Conservation (phyloP, 148 eudicot genomes). For the Salicornia ramosissima region DNA sequence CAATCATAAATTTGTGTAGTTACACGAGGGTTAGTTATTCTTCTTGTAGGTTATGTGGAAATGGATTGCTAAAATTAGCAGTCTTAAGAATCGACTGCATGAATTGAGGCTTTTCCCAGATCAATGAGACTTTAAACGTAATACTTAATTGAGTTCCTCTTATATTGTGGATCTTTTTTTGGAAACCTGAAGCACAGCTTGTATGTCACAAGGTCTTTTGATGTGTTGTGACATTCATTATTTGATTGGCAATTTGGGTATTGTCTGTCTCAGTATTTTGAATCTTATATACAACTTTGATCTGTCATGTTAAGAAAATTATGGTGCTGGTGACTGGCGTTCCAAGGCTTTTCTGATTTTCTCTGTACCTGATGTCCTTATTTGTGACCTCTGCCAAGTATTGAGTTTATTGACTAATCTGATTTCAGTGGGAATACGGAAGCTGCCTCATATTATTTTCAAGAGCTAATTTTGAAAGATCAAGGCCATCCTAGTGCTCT, state of each 20-base stretch:
- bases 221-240: neutral
- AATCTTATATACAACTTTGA: neutral
- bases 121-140: neutral
- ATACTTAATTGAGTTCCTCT: neutral
- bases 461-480: conserved; percentile 76
- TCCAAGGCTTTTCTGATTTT: conserved; percentile 3
- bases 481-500: conserved; percentile 89
- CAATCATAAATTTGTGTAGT: neutral
- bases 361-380: conserved; percentile 11
- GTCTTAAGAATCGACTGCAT: neutral
- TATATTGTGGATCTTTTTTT: neutral
- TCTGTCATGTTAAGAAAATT: neutral
- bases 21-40: neutral
- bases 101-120: neutral
- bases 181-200: no score
- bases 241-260: neutral
- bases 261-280: neutral
- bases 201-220: neutral
- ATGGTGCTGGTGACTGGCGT: neutral
- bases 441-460: conserved; percentile 72
- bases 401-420: conserved; percentile 21
- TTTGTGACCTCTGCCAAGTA: conserved; percentile 11
- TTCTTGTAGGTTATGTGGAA: neutral
- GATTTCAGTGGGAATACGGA: conserved; percentile 76
- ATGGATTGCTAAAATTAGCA: neutral